Base-by-base conservation (phyloP, 2,329 filamentous ascomycete genomes). In the Colletotrichum sp. region DNA sequence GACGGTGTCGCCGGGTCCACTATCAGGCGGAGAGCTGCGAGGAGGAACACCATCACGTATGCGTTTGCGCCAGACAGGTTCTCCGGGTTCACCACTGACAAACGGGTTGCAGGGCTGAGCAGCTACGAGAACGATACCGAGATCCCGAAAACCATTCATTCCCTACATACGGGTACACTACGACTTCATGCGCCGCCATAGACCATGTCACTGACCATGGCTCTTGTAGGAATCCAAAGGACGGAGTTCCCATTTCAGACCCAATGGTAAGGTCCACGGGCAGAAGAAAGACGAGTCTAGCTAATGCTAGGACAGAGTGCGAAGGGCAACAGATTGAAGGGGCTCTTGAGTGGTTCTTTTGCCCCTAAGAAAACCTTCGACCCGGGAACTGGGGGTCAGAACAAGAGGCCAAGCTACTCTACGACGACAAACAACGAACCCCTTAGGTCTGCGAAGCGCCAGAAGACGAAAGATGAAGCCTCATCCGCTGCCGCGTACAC, bases 241-340 rank as follows among this genome's bases (percentile, higher is more conserved):
- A 52, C 74, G 74, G 70, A 28, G 65, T 76, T 32, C 70, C 74
- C 34, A 63, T 76, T 49, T 24, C 59, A 24, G 28, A 69, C 21
- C 74, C 74, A 59, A 76, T 76, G 74, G 74, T 74, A 67, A 76
- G 44, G 32, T n/a, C 32, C 62, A 18, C 32, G 16, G n/a, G 30
- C 7, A 13, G 24, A 34, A 24, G 21, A 26, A 26, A 26, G n/a
- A 36, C n/a, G 8, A 28, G 18, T 2, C 24, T 18, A 24, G 26
- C 72, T 75, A 24, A 75, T 34, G 30, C 52, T 62, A 21, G 34
- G 4, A 32, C n/a, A 73, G 70, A 68, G 12, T n/a, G 32, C 15
- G 36, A 13, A 39, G 12, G 32, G 13, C 15, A 26, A 8, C 34
- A 32, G 34, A 12, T 32, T 70, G 57, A 70, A 21, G 39, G 18